These are phyloP conservation scores for Coniochaeta sp. DNA, from an alignment of 2,329 filamentous ascomycete genomes.

Conservation along the genomic window DNA sequence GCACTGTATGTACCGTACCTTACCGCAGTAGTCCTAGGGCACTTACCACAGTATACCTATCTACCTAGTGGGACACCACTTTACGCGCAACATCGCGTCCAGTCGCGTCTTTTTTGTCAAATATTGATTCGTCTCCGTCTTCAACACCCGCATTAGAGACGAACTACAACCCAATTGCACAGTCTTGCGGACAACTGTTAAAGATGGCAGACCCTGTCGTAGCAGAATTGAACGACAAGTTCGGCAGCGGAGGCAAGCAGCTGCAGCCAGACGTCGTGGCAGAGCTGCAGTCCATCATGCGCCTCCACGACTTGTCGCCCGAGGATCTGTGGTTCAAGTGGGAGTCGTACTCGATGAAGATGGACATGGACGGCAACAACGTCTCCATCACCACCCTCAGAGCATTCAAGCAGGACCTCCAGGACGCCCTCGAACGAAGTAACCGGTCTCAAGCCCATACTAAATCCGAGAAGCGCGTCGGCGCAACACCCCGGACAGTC, in stretches of 20 bases:
- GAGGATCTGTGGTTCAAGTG: slow-evolving; percentile 97
- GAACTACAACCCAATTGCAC: neutral
- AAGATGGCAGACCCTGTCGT: slow-evolving; percentile 30
- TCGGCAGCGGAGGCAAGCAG: slow-evolving; percentile 48
- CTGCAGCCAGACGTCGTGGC: slow-evolving; percentile 70
- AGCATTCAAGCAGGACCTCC: slow-evolving; percentile 78
- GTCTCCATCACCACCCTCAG: slow-evolving; percentile 64
- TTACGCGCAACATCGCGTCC: slow-evolving; percentile 6
- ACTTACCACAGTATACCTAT: too few species aligned
- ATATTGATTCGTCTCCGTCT: neutral
- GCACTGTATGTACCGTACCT: too few species aligned
- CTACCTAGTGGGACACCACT: slow-evolving; percentile 7
- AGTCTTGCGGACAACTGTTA: neutral
- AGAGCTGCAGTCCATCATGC: slow-evolving; percentile 80
- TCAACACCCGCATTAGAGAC: neutral
- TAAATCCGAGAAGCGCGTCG: slow-evolving; percentile 54
- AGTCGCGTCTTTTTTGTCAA: slow-evolving; percentile 7
- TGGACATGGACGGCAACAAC: slow-evolving; percentile 72
- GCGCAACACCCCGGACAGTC: slow-evolving; percentile 54
- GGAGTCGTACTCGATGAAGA: slow-evolving; percentile 96
- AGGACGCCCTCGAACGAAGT: slow-evolving; percentile 74
- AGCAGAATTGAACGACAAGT: slow-evolving; percentile 36
- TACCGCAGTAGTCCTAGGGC: too few species aligned
- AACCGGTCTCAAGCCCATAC: slow-evolving; percentile 52
- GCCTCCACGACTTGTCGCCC: slow-evolving; percentile 69